These are phyloP conservation scores for Aspergillus steynii DNA, from an alignment of 495 filamentous ascomycete species.

Conservation along the genomic window DNA sequence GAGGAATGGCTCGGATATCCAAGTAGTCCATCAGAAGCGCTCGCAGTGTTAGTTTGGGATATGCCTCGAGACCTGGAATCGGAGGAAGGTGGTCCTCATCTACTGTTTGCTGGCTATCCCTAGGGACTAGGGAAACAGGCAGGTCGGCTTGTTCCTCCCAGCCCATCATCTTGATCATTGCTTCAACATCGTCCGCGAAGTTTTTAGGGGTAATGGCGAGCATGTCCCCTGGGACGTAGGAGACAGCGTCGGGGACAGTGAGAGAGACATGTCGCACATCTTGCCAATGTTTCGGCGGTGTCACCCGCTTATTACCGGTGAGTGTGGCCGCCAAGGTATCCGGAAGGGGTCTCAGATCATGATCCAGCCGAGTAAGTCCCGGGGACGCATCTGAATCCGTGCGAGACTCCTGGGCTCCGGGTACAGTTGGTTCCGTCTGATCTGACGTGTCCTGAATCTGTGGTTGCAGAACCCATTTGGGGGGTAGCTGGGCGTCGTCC, in stretches of 20 bases:
- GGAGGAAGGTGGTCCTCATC: slow-evolving; percentile 39
- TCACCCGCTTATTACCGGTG: slow-evolving; percentile 67
- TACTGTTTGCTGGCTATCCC: slow-evolving; percentile 15
- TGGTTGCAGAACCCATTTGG: slow-evolving; percentile 71
- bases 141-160: slow-evolving; percentile 74
- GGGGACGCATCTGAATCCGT: slow-evolving; percentile 20
- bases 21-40: slow-evolving; percentile 76
- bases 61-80: slow-evolving; percentile 41
- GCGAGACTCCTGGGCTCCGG: slow-evolving; percentile 6
- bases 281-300: slow-evolving; percentile 80
- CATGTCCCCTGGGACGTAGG: slow-evolving; percentile 70
- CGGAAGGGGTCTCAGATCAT: slow-evolving; percentile 54
- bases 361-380: slow-evolving; percentile 41
- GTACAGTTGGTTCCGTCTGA: not conserved
- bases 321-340: slow-evolving; percentile 43
- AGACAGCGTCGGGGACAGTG: slow-evolving; percentile 41
- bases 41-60: slow-evolving; percentile 63
- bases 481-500: slow-evolving; percentile 71
- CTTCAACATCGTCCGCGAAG: slow-evolving; percentile 71
- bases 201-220: slow-evolving; percentile 85
- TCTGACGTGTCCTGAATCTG: slow-evolving; percentile 15
- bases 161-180: slow-evolving; percentile 70
- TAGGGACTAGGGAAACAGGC: slow-evolving; percentile 51
- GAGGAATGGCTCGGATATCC: slow-evolving; percentile 86
- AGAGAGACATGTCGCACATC: slow-evolving; percentile 82